Base-by-base conservation (phyloP, 768 basidiomycete genomes). In the Crassisporium funariophilum region DNA sequence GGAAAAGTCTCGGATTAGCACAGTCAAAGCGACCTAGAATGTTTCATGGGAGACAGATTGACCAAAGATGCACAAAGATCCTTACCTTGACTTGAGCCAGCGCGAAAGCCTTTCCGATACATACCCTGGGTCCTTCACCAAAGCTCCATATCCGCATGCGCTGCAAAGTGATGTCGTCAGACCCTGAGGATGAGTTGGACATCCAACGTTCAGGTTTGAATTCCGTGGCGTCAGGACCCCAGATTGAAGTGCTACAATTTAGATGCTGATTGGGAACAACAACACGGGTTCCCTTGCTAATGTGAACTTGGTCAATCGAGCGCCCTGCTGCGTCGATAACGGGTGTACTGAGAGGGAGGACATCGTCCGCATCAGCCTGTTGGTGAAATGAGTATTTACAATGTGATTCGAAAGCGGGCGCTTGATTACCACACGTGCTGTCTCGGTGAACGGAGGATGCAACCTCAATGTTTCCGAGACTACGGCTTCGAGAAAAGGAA, bases 131-230 rank as follows among this genome's bases (percentile, higher is more conserved):
- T 1, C 77, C 78, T 33, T 78, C 76, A 0, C 68, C 56, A 54
- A 77, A 79, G 3, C 71, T 71, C 45, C 74, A 60, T 2, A 77
- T 44, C 29, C 77, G 75, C 13, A 62, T 57, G 24, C 70, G 64
- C 1, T 71, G 68, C 27, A 66, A 67, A 31, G 72, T 54, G 22
- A 66, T 65, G 23, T 67, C 59, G 5, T 68, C 70, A 2, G 49
- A 44, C 2, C 19, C 23, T 21, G 54, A 46, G 33, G 50, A 51
- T 6, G 59, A 53, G 4, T 67, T 56, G 8, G 20, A 23, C 8
- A 73, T 49, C 76, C 77, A 79, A 2, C 76, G 67, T 34, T 69
- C 66, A 1, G 76, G 77, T 4, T 62, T 61, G 55, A 78, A 78
- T 31, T 67, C 60, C 21, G 58, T 66, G n/a, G 75, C 72, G 31